These are phyloP conservation scores for Cyclotella atomus DNA, from an alignment of 108 stramenopile species.

Conservation along the genomic window DNA sequence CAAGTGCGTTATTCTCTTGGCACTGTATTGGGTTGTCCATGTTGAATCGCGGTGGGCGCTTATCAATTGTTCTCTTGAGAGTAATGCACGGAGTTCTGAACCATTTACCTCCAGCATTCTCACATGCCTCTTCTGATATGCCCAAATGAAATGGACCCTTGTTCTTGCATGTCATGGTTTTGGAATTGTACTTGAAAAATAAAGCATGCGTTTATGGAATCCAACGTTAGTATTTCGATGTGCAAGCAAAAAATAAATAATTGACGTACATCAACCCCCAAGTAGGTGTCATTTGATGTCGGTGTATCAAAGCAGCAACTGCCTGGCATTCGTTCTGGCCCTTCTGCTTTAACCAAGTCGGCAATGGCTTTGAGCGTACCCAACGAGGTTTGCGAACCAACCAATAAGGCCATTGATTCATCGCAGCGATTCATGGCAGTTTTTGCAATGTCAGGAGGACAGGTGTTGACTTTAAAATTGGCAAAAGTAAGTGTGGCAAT, in stretches of 20 bases:
- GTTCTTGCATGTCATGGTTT: neutral
- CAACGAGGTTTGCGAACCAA: neutral
- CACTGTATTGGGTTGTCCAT: neutral
- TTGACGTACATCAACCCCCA: too few relatives aligned
- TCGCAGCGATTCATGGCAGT: neutral
- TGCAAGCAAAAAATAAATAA: too few relatives aligned
- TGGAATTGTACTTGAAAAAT: neutral
- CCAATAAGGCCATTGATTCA: neutral
- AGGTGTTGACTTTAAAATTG: too few relatives aligned
- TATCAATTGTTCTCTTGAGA: neutral
- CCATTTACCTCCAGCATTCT: neutral
- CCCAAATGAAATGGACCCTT: neutral
- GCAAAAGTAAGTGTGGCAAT: neutral
- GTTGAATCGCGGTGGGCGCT: neutral
- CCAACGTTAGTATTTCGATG: too few relatives aligned
- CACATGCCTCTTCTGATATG: slow-evolving; percentile 6
- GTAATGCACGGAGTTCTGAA: neutral
- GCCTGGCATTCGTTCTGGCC: neutral
- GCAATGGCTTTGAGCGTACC: slow-evolving; percentile 1
- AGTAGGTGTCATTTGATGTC: neutral
- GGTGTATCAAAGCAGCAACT: neutral
- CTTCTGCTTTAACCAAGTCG: neutral
- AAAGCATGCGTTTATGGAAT: neutral
- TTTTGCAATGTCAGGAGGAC: neutral
- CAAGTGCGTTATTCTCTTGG: too few relatives aligned